phyloP scores from a whole-genome alignment of 129 eudicot species.

The Oenanthe sinensis region DNA sequence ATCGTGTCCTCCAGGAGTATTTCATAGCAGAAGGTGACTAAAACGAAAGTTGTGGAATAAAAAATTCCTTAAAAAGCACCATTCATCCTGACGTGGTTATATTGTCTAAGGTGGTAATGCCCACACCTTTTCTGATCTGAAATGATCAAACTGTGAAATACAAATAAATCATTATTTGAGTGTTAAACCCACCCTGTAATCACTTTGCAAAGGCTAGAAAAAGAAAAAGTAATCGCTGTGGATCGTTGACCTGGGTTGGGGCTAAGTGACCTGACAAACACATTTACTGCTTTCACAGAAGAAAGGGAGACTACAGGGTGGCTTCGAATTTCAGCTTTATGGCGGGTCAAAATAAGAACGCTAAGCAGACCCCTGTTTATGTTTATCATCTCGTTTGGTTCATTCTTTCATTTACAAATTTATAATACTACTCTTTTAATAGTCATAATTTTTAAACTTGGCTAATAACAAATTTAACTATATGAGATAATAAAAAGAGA shows the following conservation, averaged over 20 bases:
- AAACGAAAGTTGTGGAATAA: no score
- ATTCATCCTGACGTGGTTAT: no score
- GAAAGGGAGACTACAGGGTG: background rate
- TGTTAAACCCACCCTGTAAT: background rate
- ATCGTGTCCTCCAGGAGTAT: no score
- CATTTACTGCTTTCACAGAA: background rate
- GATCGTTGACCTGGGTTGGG: background rate
- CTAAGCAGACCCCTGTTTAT: background rate
- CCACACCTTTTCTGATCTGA: no score
- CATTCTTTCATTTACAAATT: background rate
- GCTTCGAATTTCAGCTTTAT: no score
- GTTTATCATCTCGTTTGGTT: background rate
- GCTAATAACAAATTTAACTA: no score
- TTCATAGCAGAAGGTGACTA: no score
- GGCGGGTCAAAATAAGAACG: background rate
- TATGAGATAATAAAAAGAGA: no score
- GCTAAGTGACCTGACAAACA: no score
- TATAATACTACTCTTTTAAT: no score
- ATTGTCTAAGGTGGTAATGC: background rate
- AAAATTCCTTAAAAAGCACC: no score
- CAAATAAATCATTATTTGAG: background rate
- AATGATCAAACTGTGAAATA: background rate
- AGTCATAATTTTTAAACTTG: no score
- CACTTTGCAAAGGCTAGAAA: background rate
- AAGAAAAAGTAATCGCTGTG: background rate